Conservation (phyloP, 164 flowering plant species). For the Tetrastigma voinierianum region DNA sequence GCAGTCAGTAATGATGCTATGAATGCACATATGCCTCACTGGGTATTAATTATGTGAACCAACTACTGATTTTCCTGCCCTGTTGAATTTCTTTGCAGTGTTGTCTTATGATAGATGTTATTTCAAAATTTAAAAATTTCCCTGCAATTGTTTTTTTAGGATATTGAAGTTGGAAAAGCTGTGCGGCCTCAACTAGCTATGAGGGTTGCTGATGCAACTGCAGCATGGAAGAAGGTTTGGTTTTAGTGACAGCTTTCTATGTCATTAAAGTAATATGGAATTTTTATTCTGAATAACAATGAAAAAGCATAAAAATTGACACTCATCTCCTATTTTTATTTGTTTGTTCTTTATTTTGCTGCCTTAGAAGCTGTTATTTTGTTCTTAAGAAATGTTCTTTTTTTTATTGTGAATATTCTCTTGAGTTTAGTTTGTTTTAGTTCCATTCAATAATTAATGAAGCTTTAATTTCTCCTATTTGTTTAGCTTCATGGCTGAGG, state of each 20-base stretch:
- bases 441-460: background rate
- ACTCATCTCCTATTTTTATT: too few species aligned
- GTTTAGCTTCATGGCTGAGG: conserved; percentile 84
- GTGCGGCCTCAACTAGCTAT: conserved; percentile 90
- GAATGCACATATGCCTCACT: too few species aligned
- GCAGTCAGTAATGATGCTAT: too few species aligned
- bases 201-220: conserved; percentile 62
- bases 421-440: background rate
- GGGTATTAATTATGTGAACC: too few species aligned
- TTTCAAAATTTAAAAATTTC: background rate
- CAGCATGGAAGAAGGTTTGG: conserved; percentile 91
- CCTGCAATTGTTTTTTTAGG: conserved; percentile 38
- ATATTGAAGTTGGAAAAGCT: conserved; percentile 94
- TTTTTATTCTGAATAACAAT: background rate
- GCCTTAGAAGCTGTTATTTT: background rate
- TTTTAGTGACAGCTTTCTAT: background rate
- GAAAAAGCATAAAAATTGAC: too few species aligned
- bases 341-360: too few species aligned
- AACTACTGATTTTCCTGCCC: too few species aligned
- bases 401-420: too few species aligned
- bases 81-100: background rate
- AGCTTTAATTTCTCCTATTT: conserved; percentile 7
- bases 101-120: background rate
- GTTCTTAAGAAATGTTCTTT: background rate
- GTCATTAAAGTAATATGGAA: background rate